Evolutionary conservation across 805 yeast species (phyloP).

Genomic region (Suhomyces kilbournensis): DNA sequence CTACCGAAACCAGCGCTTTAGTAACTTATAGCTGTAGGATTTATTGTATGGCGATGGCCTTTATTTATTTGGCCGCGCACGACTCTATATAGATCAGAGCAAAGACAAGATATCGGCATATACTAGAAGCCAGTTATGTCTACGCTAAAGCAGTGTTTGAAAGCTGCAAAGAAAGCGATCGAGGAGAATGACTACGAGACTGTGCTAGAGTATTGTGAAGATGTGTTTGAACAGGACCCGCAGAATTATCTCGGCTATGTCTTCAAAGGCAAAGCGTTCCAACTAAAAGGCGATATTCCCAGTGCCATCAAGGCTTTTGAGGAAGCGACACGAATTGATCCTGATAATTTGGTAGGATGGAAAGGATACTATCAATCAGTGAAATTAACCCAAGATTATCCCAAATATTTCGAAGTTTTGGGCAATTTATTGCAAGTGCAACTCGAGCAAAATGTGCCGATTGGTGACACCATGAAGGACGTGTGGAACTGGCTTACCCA

Average conservation of each 20-base stretch:
- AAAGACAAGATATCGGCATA: no score
- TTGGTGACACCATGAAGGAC: constrained; percentile 49
- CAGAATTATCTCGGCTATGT: constrained; percentile 60
- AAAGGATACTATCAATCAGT: constrained; percentile 65
- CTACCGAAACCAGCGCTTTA: no score
- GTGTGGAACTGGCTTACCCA: constrained; percentile 44
- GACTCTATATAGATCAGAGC: background rate
- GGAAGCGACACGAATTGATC: constrained; percentile 49
- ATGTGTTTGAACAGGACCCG: constrained; percentile 15
- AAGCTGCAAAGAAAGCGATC: constrained; percentile 46
- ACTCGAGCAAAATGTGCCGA: constrained; percentile 40
- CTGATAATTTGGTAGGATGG: constrained; percentile 66
- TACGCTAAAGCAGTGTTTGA: constrained; percentile 26
- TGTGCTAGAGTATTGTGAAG: constrained; percentile 53
- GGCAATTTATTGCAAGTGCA: constrained; percentile 44
- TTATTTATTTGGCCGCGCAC: background rate
- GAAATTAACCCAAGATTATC: constrained; percentile 34
- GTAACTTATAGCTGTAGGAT: no score
- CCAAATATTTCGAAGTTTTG: constrained; percentile 46
- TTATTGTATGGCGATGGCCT: no score
- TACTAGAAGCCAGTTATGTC: background rate
- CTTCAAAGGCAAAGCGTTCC: constrained; percentile 69
- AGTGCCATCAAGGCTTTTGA: constrained; percentile 45
- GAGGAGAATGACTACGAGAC: constrained; percentile 57
- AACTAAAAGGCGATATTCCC: constrained; percentile 36